Evolutionary conservation across 768 basidiomycete species (phyloP).

Genomic region (Psilocybe tampanensis): DNA sequence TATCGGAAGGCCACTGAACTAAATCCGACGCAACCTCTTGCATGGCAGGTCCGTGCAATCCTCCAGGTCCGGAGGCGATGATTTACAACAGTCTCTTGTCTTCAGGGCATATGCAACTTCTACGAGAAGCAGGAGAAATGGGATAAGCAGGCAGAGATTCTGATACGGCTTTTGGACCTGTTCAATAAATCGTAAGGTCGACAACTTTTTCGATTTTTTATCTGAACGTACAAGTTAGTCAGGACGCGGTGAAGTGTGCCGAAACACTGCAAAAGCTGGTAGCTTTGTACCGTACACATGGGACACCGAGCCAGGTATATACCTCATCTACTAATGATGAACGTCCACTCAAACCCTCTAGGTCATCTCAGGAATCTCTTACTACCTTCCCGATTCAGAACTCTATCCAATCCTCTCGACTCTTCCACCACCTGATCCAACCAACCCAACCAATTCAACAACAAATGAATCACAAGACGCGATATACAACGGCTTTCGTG

Average conservation of each 20-base stretch:
- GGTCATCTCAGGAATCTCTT: conserved; percentile 67
- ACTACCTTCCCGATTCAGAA: conserved; percentile 76
- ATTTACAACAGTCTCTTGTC: neutral
- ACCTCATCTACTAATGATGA: neutral
- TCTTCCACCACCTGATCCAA: conserved; percentile 77
- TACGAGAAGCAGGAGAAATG: conserved; percentile 68
- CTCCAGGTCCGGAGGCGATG: conserved; percentile 8
- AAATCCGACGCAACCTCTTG: conserved; percentile 72
- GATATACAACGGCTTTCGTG: conserved; percentile 68
- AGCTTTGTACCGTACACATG: conserved; percentile 59
- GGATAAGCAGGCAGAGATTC: conserved; percentile 54
- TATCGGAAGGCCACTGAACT: conserved; percentile 77
- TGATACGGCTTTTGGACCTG: conserved; percentile 59
- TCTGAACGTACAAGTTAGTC: conserved; percentile 38
- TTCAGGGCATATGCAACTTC: conserved; percentile 69
- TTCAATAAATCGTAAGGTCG: conserved; percentile 59
- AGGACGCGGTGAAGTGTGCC: conserved; percentile 79
- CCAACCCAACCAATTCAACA: conserved; percentile 67
- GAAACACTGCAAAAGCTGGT: conserved; percentile 81
- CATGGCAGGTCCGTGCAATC: conserved; percentile 72
- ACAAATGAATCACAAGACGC: conserved; percentile 60
- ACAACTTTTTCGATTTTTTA: neutral
- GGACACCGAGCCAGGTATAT: conserved; percentile 59
- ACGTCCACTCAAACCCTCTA: conserved; percentile 30
- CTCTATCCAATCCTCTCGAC: conserved; percentile 61